These are phyloP conservation scores for Pseudonectria foliicola DNA, from an alignment of 2,329 filamentous ascomycete genomes.

Conservation along the genomic window DNA sequence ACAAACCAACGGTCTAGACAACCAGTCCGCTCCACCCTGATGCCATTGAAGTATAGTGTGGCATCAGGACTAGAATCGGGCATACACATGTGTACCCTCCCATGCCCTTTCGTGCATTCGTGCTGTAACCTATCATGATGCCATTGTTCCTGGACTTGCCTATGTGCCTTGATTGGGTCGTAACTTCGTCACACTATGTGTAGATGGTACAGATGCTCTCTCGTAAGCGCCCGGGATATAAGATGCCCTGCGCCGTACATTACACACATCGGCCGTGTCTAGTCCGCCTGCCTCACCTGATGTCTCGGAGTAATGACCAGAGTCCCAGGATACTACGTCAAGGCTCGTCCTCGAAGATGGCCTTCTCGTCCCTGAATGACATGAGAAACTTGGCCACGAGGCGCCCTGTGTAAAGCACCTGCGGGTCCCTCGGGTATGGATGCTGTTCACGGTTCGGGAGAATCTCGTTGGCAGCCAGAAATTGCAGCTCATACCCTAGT, in stretches of 20 bases:
- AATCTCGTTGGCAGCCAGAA: constrained; percentile 39
- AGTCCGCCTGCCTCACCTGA: constrained; percentile 3
- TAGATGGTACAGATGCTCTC: constrained; percentile 8
- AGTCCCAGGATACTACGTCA: constrained; percentile 1
- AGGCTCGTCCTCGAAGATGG: constrained; percentile 34
- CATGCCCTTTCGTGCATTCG: constrained; percentile 1
- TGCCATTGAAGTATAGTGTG: constrained; percentile 48
- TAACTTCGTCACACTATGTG: constrained; percentile 5
- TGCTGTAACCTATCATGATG: constrained; percentile 2
- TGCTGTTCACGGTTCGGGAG: constrained; percentile 38
- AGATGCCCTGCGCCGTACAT: constrained; percentile 11
- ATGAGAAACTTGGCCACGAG: constrained; percentile 47
- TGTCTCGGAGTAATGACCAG: background rate
- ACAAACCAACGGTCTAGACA: constrained; percentile 58
- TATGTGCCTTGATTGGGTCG: background rate
- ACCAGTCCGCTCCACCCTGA: constrained; percentile 61
- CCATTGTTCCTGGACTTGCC: background rate
- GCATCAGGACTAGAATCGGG: constrained; percentile 57
- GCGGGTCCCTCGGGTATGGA: constrained; percentile 40
- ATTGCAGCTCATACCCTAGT: constrained; percentile 31
- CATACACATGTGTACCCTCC: constrained; percentile 35
- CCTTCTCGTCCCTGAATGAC: constrained; percentile 45
- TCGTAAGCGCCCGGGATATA: constrained; percentile 7
- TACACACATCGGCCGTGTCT: background rate
- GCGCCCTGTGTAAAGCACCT: constrained; percentile 45